A percentile compares a stretch with the other conserved stretches of the same genome.
These are phyloP conservation scores for Knufia fluminis DNA, from an alignment of 2,329 filamentous ascomycete genomes.

Conservation along the genomic window DNA sequence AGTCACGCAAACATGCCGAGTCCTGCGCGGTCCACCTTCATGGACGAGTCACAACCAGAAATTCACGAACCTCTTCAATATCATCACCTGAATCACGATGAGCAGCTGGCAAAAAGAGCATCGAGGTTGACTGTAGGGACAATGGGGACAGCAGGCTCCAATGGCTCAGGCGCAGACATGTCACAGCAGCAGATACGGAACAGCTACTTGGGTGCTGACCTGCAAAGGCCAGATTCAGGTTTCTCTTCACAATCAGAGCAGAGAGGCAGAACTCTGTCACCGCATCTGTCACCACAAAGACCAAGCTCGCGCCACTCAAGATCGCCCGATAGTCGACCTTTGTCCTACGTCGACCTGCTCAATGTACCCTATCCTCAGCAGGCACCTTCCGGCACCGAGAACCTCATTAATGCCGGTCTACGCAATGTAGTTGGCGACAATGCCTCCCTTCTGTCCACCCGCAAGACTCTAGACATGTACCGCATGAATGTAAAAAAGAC, in stretches of 20 bases:
- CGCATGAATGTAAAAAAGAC: constrained; percentile 95
- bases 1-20: constrained; percentile 9
- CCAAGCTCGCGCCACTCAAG: constrained; percentile 42
- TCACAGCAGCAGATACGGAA: constrained; percentile 45
- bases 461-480: constrained; percentile 97
- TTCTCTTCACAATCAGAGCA: constrained; percentile 68
- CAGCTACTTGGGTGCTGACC: constrained; percentile 46
- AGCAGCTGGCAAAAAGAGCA: constrained; percentile 21
- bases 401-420: constrained; percentile 72
- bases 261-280: constrained; percentile 52
- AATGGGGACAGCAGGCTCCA: constrained; percentile 27
- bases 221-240: constrained; percentile 63
- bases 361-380: constrained; percentile 73
- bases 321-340: constrained; percentile 50
- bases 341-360: constrained; percentile 54
- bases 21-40: background rate
- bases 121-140: constrained; percentile 25
- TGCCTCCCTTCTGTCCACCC: constrained; percentile 79
- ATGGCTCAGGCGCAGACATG: constrained; percentile 44
- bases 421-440: constrained; percentile 75
- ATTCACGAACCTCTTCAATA: constrained; percentile 42
- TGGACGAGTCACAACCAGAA: constrained; percentile 25
- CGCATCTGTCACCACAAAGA: constrained; percentile 42
- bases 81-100: constrained; percentile 40
- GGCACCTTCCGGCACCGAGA: constrained; percentile 47